Evolutionary conservation across 345 rosid species (phyloP).

Genomic region (Euphorbia peplus): DNA sequence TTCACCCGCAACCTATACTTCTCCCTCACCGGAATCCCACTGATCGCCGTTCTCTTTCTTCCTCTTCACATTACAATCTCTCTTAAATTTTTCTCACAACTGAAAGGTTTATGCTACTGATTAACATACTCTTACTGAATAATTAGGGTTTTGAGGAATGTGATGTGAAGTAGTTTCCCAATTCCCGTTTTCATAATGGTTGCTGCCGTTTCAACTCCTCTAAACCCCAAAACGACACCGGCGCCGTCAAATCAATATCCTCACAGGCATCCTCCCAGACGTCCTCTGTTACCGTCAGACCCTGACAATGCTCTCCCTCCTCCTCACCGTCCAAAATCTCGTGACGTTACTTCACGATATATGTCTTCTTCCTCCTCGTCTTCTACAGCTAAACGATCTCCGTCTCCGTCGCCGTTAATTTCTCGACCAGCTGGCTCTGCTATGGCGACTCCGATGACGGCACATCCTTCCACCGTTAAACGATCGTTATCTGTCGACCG

Average conservation of each 20-base stretch:
- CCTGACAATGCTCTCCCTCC: constrained; percentile 56
- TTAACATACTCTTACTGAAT: neutral
- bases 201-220: constrained; percentile 56
- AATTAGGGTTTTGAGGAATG: constrained; percentile 34
- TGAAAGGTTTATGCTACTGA: constrained; percentile 19
- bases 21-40: neutral
- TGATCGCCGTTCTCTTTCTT: neutral
- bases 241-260: constrained; percentile 26
- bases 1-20: neutral
- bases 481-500: constrained; percentile 76
- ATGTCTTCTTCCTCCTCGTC: constrained; percentile 41
- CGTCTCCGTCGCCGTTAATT: constrained; percentile 58
- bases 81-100: neutral
- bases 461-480: constrained; percentile 37
- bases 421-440: constrained; percentile 37
- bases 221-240: constrained; percentile 37
- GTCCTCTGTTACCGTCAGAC: constrained; percentile 65
- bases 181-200: constrained; percentile 41
- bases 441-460: constrained; percentile 29
- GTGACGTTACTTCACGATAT: constrained; percentile 82
- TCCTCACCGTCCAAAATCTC: constrained; percentile 58
- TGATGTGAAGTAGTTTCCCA: constrained; percentile 25
- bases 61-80: neutral
- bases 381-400: constrained; percentile 45
- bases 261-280: constrained; percentile 38